Evolutionary conservation across 768 basidiomycete species (phyloP), one percentile per base, ranked within the genome.

Genomic region (Fistulinella prunicolor): DNA sequence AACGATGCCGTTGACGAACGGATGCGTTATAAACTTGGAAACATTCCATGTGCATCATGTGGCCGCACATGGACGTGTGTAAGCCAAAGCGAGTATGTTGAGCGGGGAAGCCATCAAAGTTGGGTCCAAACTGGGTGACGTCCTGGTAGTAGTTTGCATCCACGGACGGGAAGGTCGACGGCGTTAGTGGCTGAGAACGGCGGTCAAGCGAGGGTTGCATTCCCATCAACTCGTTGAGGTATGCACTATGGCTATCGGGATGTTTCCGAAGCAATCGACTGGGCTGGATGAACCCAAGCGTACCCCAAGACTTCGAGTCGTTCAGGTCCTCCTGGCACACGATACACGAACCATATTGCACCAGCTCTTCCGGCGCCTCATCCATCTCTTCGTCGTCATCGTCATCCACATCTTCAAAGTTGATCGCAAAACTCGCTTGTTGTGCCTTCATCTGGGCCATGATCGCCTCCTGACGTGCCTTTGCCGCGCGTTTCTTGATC

Each of bases 41-140:
- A 68, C 96, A 98, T 35, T 87, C 82, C 52, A 94, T 70, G 69
- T 99, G 96, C 94, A 99, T 98, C 77, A 94, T 82, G 63, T 98
- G 96, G 26, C 86, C 92, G 66, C 95, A 98, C 32, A 92, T 85
- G 1, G 94, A 93, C 9, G 85, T 72, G 61, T 94, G 78, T 12
- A 97, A 73, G 2, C 94, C 94, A 62, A 95, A 95, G 22, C 85
- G 83, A 2, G 86, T 87, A 51, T 81, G 81, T 32, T 78, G 75
- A 0, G 79, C 55, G 0, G 87, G 82, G 64, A 89, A 89, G 0
- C 83, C 86, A 55, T 89, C 86, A 55, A 90, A 89, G 55, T 78
- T 81, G 9, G 77, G 64, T 75, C 85, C 65, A 75, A 83, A 41
- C 53, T 63, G 49, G 41, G 53, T 47, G 24, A 67, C 57, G 7